These are phyloP conservation scores for Petrea volubilis DNA, from an alignment of 257 asterid species.

Conservation along the genomic window DNA sequence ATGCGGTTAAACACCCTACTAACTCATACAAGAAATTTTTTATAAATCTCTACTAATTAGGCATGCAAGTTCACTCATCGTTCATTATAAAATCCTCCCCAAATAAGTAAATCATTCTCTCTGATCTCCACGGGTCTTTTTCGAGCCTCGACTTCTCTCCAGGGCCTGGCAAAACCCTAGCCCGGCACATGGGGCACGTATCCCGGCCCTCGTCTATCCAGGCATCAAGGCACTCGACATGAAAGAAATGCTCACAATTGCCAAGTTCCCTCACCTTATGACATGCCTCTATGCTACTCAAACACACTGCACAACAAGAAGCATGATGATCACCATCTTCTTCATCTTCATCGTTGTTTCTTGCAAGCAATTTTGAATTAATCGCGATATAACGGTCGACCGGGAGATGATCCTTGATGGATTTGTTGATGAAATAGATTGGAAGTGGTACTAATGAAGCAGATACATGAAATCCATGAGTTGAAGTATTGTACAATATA, in stretches of 20 bases:
- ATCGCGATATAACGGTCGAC: neutral
- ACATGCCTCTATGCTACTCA: constrained; percentile 17
- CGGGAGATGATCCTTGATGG: constrained; percentile 13
- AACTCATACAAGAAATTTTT: too few relatives aligned
- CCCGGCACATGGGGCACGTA: constrained; percentile 29
- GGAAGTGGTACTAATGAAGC: constrained; percentile 26
- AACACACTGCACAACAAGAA: constrained; percentile 26
- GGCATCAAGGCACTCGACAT: constrained; percentile 26
- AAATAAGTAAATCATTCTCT: constrained; percentile 36
- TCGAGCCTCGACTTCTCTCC: constrained; percentile 12
- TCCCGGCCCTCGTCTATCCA: constrained; percentile 24
- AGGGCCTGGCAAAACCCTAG: neutral
- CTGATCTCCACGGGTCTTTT: constrained; percentile 35
- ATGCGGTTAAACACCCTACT: too few relatives aligned
- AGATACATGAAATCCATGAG: neutral
- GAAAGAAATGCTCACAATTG: constrained; percentile 30
- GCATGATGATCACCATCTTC: neutral
- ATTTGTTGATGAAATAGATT: neutral
- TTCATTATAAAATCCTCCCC: constrained; percentile 26
- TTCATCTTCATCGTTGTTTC: neutral
- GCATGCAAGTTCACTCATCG: neutral
- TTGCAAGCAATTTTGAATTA: neutral
- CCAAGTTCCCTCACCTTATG: constrained; percentile 28
- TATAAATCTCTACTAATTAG: too few relatives aligned
- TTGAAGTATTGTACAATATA: neutral